Evolutionary conservation across 495 filamentous ascomycete species (phyloP).

Genomic region (Penicillium coffeae): DNA sequence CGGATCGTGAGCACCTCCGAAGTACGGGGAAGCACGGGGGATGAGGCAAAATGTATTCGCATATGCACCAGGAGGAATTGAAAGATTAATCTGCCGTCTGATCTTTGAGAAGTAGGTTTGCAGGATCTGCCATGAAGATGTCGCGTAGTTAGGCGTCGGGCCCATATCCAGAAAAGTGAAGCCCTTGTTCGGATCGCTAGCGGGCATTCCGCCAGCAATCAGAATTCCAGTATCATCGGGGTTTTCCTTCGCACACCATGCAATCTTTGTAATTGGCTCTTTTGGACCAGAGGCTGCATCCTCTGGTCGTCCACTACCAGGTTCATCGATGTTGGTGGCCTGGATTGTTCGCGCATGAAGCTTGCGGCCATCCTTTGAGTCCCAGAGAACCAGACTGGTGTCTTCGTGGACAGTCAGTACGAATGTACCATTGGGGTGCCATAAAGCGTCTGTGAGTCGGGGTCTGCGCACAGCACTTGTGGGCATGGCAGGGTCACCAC

Average conservation of each 20-base stretch:
- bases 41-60: slow-evolving; percentile 80
- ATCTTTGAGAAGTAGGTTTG: slow-evolving; percentile 69
- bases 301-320: slow-evolving; percentile 43
- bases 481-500: slow-evolving; percentile 66
- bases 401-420: slow-evolving; percentile 86
- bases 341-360: slow-evolving; percentile 79
- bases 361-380: slow-evolving; percentile 82
- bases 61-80: slow-evolving; percentile 73
- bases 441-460: slow-evolving; percentile 70
- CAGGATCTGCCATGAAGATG: slow-evolving; percentile 81
- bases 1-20: slow-evolving; percentile 82
- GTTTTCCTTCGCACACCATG: slow-evolving; percentile 90
- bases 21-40: slow-evolving; percentile 77
- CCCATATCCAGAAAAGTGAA: slow-evolving; percentile 89
- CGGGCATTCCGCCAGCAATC: slow-evolving; percentile 73
- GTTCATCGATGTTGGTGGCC: slow-evolving; percentile 64
- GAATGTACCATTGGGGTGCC: slow-evolving; percentile 96
- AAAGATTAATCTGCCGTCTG: slow-evolving; percentile 64
- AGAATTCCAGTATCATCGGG: slow-evolving; percentile 89
- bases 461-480: slow-evolving; percentile 57
- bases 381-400: slow-evolving; percentile 88
- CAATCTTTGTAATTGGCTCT: slow-evolving; percentile 68
- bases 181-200: slow-evolving; percentile 61
- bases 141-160: slow-evolving; percentile 81
- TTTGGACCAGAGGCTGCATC: slow-evolving; percentile 47